phyloP scores from a whole-genome alignment of 345 rosid species.

The Eucalyptus caleyi region DNA sequence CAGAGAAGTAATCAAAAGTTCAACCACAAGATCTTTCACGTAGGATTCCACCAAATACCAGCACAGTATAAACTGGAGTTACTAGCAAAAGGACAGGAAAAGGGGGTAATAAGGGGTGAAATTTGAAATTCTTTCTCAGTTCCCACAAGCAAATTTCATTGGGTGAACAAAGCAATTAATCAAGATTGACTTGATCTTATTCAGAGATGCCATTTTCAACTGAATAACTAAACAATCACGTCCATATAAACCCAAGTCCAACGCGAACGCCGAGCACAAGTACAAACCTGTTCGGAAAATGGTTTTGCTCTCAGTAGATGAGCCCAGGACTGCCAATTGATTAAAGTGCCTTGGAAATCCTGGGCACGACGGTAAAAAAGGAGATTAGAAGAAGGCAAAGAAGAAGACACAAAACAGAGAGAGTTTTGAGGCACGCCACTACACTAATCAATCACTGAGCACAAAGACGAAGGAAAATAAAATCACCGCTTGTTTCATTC shows the following conservation, averaged over 20 bases:
- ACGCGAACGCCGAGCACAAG: not conserved
- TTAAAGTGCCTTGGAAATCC: not conserved
- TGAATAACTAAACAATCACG: not conserved
- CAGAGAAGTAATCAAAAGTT: not conserved
- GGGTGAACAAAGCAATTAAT: not conserved
- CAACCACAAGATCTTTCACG: not conserved
- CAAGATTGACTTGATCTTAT: not conserved
- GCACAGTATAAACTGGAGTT: not conserved
- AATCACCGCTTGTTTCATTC: not conserved
- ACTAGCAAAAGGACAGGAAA: not conserved
- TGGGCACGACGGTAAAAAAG: not conserved
- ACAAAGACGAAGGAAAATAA: not conserved
- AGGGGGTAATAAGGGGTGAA: not conserved
- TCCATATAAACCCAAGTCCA: not conserved
- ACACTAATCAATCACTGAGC: not conserved
- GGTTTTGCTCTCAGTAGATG: slow-evolving; percentile 8
- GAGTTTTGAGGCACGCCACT: not conserved
- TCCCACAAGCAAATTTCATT: not conserved
- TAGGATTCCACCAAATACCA: not conserved
- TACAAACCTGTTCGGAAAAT: slow-evolving; percentile 2
- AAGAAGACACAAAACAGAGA: not conserved
- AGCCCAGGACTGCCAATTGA: slow-evolving; percentile 10
- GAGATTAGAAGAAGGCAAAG: not conserved
- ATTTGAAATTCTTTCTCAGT: not conserved
- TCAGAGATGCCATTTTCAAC: not conserved